These are phyloP conservation scores for Phytophthora tubulina DNA, from an alignment of 352 stramenopile genomes.

Conservation along the genomic window DNA sequence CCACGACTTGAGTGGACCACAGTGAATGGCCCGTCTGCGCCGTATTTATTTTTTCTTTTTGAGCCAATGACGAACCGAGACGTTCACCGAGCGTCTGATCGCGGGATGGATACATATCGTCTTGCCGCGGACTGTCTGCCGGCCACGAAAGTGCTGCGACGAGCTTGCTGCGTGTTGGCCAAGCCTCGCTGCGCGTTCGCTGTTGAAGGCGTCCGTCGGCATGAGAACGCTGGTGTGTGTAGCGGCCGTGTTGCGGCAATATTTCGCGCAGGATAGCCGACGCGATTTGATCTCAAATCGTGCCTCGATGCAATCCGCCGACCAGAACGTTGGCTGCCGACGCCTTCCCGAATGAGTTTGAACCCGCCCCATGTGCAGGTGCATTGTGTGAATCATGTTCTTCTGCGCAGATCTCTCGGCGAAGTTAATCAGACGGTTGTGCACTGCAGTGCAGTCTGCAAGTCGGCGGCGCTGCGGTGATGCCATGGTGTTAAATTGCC, in stretches of 20 bases:
- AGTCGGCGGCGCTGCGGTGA: background rate
- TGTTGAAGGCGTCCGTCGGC: constrained; percentile 6
- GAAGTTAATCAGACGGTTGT: background rate
- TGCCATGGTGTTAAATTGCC: constrained; percentile 10
- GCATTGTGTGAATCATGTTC: background rate
- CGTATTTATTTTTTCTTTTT: constrained; percentile 9
- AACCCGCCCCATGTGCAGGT: background rate
- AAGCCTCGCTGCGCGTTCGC: background rate
- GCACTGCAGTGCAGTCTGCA: background rate
- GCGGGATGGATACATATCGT: constrained; percentile 23
- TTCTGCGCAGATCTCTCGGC: background rate
- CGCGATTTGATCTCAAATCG: constrained; percentile 34
- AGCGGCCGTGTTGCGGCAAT: constrained; percentile 25
- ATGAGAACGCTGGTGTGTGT: constrained; percentile 5
- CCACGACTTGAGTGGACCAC: constrained; percentile 15
- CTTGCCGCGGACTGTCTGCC: constrained; percentile 10
- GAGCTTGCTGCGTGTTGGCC: background rate
- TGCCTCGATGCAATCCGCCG: background rate
- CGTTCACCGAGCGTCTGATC: constrained; percentile 12
- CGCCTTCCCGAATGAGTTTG: constrained; percentile 23
- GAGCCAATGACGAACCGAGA: constrained; percentile 32
- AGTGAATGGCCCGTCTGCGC: constrained; percentile 13
- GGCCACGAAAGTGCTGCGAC: background rate
- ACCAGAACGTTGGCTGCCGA: background rate
- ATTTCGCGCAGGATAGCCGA: constrained; percentile 32